A percentile compares a stretch with the other conserved stretches of the same genome.
Evolutionary conservation across 257 asterid genomes (phyloP).

Genomic region (Petunia axillaris): DNA sequence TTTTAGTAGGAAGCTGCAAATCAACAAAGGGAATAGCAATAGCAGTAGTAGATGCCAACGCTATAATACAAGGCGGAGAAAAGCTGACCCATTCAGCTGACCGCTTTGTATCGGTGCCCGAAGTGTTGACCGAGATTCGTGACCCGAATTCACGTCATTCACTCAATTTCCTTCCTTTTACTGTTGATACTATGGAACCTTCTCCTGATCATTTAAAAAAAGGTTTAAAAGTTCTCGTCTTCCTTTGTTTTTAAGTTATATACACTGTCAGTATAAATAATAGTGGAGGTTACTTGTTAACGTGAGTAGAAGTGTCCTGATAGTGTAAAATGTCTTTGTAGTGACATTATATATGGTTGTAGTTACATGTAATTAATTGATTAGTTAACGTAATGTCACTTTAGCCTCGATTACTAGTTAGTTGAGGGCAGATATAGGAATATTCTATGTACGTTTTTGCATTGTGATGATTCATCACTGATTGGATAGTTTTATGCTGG

Average conservation of each 20-base stretch:
- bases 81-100: slow-evolving; percentile 64
- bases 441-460: not conserved
- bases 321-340: too few species aligned
- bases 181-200: slow-evolving; percentile 78
- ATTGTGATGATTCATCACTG: not conserved
- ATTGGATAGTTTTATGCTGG: not conserved
- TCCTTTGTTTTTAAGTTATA: not conserved
- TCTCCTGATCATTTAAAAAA: slow-evolving; percentile 73
- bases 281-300: not conserved
- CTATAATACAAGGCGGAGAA: slow-evolving; percentile 81
- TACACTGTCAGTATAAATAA: not conserved
- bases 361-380: not conserved
- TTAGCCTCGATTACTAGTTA: not conserved
- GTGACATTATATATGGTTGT: too few species aligned
- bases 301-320: too few species aligned
- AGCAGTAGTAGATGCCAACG: slow-evolving; percentile 95
- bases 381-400: not conserved
- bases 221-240: slow-evolving; percentile 41
- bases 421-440: not conserved
- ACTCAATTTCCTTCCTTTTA: slow-evolving; percentile 78
- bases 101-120: slow-evolving; percentile 81
- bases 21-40: slow-evolving; percentile 83
- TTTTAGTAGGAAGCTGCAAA: slow-evolving; percentile 70
- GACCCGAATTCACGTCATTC: slow-evolving; percentile 90
- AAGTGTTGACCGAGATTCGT: slow-evolving; percentile 79